A percentile compares a stretch with the other conserved stretches of the same genome.
phyloP scores from a whole-genome alignment of 1,139 yeast genomes.

The Meyerozyma guilliermondii region DNA sequence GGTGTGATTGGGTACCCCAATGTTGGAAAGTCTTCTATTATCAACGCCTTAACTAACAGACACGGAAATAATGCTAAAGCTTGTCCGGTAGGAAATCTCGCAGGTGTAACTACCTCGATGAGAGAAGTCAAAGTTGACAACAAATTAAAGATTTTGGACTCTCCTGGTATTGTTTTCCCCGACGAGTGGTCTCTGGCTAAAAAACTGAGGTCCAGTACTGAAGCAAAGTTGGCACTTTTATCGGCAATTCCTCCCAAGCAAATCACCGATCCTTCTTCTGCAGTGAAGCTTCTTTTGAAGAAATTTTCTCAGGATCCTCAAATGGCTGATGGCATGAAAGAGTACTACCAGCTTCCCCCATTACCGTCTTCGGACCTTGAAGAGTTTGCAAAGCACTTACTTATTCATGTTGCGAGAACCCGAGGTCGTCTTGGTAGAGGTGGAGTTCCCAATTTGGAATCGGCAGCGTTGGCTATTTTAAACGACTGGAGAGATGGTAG shows the following conservation, averaged over 20 bases:
- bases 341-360: constrained; percentile 77
- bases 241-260: constrained; percentile 90
- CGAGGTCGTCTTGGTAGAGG: constrained; percentile 92
- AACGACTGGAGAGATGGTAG: constrained; percentile 98
- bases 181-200: constrained; percentile 45
- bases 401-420: constrained; percentile 88
- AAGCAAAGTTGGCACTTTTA: constrained; percentile 81
- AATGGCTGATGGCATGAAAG: constrained; percentile 72
- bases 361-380: constrained; percentile 60
- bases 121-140: constrained; percentile 91
- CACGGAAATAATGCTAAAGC: constrained; percentile 66
- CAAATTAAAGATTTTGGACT: constrained; percentile 82
- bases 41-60: constrained; percentile 81
- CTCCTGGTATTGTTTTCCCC: constrained; percentile 98
- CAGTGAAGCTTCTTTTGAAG: constrained; percentile 71
- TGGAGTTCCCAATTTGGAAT: constrained; percentile 83
- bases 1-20: constrained; percentile 98
- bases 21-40: constrained; percentile 88
- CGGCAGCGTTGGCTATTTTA: constrained; percentile 80
- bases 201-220: constrained; percentile 57
- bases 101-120: constrained; percentile 91
- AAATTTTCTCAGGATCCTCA: constrained; percentile 65
- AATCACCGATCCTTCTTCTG: constrained; percentile 78
- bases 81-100: constrained; percentile 97
- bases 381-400: constrained; percentile 73